Base-by-base conservation (phyloP, 208 protist genomes). In the Trypanosoma lewisi region DNA sequence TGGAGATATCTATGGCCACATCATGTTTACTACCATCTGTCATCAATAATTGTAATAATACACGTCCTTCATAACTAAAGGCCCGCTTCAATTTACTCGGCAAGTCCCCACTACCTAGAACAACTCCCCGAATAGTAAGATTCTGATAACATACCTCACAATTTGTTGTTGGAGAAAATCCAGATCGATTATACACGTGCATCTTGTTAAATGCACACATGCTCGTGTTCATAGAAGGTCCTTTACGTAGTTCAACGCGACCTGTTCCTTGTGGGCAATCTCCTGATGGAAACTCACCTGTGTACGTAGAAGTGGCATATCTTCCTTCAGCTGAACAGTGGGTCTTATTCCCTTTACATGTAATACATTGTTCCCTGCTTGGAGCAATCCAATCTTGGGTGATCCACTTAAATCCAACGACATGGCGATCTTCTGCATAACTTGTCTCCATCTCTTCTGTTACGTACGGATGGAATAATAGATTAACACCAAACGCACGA, bases 371-470 rank as follows among this genome's bases (percentile, higher is more conserved):
- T 57, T 67, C 66, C 16, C 14, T 23, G 59, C 53, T 62, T 30
- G 82, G 83, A 31, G 78, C 66, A 45, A 56, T 49, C 84, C 87
- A 94, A 12, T 75, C 63, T 71, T 90, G 83, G 42, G 63, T 19
- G 16, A 83, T 25, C 84, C 87, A 94, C 65, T 89, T 86, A 77
- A 89, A 94, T 51, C 87, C 87, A 19, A 70, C 59, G 8, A 91
- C 77, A 65, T 89, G 87, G 49, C 82, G 80, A 64, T 94, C 83
- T 49, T 67, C 66, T 28, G 78, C 53, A 71, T 87, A 89, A 68
- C 77, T 86, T 33, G 65, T 74, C 37, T 68, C 63, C 79, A 85
- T 88, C 19, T 59, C 64, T 25, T 71, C 33, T 21, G 76, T 83
- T 11, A 94, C 78, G 45, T 65, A 78, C 8, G 87, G 83, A 75